phyloP scores from a whole-genome alignment of 495 filamentous ascomycete genomes.

The Baudoinia panamericana region DNA sequence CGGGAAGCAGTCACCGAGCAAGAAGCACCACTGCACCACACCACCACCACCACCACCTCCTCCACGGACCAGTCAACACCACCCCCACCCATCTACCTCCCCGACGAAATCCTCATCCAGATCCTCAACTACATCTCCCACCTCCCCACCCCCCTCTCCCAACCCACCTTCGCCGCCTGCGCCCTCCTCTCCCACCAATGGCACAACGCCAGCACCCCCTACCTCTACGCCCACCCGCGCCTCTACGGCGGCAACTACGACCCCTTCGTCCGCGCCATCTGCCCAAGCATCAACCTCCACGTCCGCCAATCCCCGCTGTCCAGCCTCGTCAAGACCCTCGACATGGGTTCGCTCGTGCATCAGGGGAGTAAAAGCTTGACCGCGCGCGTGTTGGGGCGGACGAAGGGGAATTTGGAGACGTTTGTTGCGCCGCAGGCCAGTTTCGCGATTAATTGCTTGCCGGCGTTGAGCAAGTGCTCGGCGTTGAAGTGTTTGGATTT shows the following conservation, averaged over 20 bases:
- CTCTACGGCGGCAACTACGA: slow-evolving; percentile 43
- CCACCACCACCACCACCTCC: neutral
- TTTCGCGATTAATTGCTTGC: slow-evolving; percentile 53
- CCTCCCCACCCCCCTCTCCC: slow-evolving; percentile 19
- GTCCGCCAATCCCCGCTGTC: slow-evolving; percentile 43
- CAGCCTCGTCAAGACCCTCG: slow-evolving; percentile 41
- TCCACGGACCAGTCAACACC: neutral
- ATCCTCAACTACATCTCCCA: slow-evolving; percentile 28
- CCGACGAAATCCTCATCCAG: slow-evolving; percentile 41
- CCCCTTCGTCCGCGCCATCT: slow-evolving; percentile 48
- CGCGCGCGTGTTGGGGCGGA: slow-evolving; percentile 47
- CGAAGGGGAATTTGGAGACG: slow-evolving; percentile 43
- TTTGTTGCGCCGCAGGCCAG: slow-evolving; percentile 54
- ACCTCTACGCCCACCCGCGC: slow-evolving; percentile 43
- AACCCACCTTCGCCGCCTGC: slow-evolving; percentile 39
- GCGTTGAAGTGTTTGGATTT: slow-evolving; percentile 45
- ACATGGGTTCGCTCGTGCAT: slow-evolving; percentile 50
- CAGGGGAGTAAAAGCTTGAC: slow-evolving; percentile 52
- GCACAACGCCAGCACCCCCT: slow-evolving; percentile 44
- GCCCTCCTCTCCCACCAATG: slow-evolving; percentile 50
- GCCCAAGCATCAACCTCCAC: slow-evolving; percentile 45
- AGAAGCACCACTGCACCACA: too few species aligned
- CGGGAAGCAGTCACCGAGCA: too few species aligned
- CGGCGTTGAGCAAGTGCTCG: slow-evolving; percentile 48
- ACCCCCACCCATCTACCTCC: slow-evolving; percentile 20